A percentile compares a stretch with the other conserved stretches of the same genome.
Conservation (phyloP, 768 basidiomycete species). For the Saitozyma sp. region DNA sequence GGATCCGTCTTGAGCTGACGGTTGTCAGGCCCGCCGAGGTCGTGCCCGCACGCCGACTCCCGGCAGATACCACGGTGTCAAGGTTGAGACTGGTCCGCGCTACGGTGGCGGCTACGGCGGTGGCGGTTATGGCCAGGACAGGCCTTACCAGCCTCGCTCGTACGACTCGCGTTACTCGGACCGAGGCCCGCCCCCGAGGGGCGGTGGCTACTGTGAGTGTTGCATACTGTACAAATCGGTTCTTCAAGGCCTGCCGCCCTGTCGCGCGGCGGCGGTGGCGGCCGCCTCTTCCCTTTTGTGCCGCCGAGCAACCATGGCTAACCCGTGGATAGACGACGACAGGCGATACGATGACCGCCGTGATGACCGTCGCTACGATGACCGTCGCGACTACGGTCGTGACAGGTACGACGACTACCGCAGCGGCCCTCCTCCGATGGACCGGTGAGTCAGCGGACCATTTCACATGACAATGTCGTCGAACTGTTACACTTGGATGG, state of each 20-base stretch:
- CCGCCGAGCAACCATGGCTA: neutral
- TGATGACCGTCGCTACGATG: conserved; percentile 55
- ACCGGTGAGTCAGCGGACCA: conserved; percentile 19
- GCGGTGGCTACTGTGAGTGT: conserved; percentile 21
- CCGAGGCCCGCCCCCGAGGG: conserved; percentile 56
- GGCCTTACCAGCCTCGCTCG: conserved; percentile 87
- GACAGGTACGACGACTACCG: conserved; percentile 17
- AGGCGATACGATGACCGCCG: conserved; percentile 44
- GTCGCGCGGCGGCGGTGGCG: no score
- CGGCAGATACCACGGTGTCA: conserved; percentile 67
- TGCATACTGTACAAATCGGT: no score
- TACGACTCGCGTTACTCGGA: conserved; percentile 84
- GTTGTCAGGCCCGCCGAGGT: conserved; percentile 48
- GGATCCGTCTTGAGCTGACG: neutral
- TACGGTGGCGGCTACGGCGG: conserved; percentile 51
- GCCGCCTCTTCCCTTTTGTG: neutral
- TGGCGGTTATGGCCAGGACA: conserved; percentile 56
- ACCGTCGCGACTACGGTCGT: conserved; percentile 57
- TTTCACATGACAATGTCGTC: neutral
- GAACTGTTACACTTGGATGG: no score
- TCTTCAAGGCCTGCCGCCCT: neutral
- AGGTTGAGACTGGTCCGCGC: conserved; percentile 60
- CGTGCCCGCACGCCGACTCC: conserved; percentile 66
- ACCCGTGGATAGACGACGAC: conserved; percentile 54
- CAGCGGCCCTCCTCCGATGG: conserved; percentile 18